Conservation (phyloP, 495 filamentous ascomycete genomes). For the Neurospora tetraspora region DNA sequence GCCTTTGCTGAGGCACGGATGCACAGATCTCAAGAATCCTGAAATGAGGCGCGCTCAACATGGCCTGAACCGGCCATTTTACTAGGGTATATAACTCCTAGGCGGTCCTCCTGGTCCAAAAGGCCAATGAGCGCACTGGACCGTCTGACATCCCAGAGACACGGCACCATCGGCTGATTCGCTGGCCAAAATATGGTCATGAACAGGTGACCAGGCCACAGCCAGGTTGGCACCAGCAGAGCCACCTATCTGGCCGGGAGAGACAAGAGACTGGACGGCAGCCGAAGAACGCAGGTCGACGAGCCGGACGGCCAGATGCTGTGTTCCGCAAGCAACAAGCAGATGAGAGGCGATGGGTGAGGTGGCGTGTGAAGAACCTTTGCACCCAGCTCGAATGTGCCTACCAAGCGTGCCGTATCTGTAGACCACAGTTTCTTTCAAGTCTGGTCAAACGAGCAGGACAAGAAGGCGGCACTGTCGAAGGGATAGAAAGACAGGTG, state of each 20-base stretch:
- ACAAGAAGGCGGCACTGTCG: constrained; percentile 68
- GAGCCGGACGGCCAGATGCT: constrained; percentile 67
- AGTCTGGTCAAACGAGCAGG: constrained; percentile 80
- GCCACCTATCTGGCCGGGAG: constrained; percentile 36
- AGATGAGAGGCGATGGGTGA: constrained; percentile 63
- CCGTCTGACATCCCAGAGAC: constrained; percentile 72
- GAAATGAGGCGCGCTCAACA: constrained; percentile 32
- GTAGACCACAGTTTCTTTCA: constrained; percentile 66
- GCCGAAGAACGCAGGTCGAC: constrained; percentile 74
- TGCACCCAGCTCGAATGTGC: constrained; percentile 59
- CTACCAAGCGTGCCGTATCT: constrained; percentile 45
- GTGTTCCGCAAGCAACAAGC: constrained; percentile 74
- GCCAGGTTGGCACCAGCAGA: constrained; percentile 59
- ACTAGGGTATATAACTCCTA: constrained; percentile 38
- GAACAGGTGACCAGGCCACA: constrained; percentile 67
- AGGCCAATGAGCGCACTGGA: constrained; percentile 60
- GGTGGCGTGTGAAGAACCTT: constrained; percentile 68
- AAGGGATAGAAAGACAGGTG: constrained; percentile 84
- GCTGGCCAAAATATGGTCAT: constrained; percentile 69
- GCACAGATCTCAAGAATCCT: constrained; percentile 31
- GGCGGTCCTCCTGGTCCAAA: constrained; percentile 72
- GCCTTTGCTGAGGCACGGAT: constrained; percentile 46
- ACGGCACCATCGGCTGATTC: constrained; percentile 69
- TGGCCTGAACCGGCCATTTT: constrained; percentile 19
- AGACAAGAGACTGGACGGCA: constrained; percentile 52